These are phyloP conservation scores for Cryptococcus amylolentus DNA, from an alignment of 1,284 basidiomycete species.

Conservation along the genomic window DNA sequence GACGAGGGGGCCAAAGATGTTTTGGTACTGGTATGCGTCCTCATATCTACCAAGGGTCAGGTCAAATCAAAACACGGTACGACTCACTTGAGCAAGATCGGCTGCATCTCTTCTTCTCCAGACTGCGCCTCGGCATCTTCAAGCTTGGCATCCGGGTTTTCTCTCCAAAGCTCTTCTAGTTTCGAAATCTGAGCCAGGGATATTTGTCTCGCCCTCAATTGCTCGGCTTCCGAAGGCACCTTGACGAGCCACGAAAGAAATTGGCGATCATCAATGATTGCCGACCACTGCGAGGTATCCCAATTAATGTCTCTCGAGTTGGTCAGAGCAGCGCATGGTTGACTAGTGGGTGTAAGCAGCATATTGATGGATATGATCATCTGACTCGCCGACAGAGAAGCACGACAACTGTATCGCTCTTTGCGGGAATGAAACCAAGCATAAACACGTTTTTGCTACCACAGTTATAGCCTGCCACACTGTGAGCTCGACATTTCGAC, in stretches of 20 bases:
- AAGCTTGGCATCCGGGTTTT: slow-evolving; percentile 88
- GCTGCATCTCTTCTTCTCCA: slow-evolving; percentile 92
- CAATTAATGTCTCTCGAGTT: slow-evolving; percentile 93
- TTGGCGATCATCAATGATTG: slow-evolving; percentile 94
- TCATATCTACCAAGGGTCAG: slow-evolving; percentile 61
- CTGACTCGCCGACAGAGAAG: slow-evolving; percentile 81
- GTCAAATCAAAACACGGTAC: background rate
- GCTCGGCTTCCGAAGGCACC: slow-evolving; percentile 90
- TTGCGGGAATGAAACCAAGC: slow-evolving; percentile 98
- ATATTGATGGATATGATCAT: background rate
- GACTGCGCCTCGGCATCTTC: slow-evolving; percentile 96
- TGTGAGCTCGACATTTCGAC: slow-evolving; percentile 20
- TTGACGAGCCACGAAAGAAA: slow-evolving; percentile 99
- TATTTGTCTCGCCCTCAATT: slow-evolving; percentile 90
- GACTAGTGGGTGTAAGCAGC: slow-evolving; percentile 55
- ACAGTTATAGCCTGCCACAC: slow-evolving; percentile 73
- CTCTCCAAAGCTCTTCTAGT: slow-evolving; percentile 96
- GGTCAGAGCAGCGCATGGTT: slow-evolving; percentile 90
- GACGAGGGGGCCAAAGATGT: slow-evolving; percentile 96
- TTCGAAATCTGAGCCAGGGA: slow-evolving; percentile 96
- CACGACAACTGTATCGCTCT: slow-evolving; percentile 97
- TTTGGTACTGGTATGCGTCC: slow-evolving; percentile 99
- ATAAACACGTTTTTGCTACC: slow-evolving; percentile 99
- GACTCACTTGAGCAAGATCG: slow-evolving; percentile 67
- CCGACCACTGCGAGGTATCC: slow-evolving; percentile 97